Evolutionary conservation across 352 stramenopile genomes (phyloP), one percentile per base, ranked within the genome.

Genomic region (Ophiocytium majus): DNA sequence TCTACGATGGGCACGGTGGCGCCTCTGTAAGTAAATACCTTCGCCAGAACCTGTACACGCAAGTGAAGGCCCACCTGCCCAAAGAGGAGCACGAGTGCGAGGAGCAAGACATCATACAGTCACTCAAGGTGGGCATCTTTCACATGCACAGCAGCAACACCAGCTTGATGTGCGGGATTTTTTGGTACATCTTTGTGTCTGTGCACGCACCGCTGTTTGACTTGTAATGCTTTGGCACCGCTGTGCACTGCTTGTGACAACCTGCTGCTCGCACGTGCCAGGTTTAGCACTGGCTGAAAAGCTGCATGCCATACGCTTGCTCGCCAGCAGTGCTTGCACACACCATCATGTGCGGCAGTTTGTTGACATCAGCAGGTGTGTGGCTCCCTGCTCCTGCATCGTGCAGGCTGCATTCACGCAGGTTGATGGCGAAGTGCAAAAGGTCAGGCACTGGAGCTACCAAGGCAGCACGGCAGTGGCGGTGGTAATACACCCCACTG

Each of bases 1-100:
- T 91, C 28, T 91, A 89, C 82, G 89, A 91, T 76, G 89, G 89
- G 14, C 89, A 91, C 79, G 89, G 88, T 36, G 89, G 89, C 17
- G 85, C 87, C 23, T 79, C 82, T 63, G 89, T 91, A 32, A 90
- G 86, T 33, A 91, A 91, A 81, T 91, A 89, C 79, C 74, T 89
- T 63, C 63, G 84, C 33, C 74, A 87, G 66, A 89, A 91, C 75
- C 81, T 91, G 9, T 87, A 89, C 79, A 84, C 74, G 32, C 83
- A 90, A 33, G 78, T 85, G 5, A 28, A 37, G 50, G 75, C 75
- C 31, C 10, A 31, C 19, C 36, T 81, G 10, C 75, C 75, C 75
- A 5, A 49, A 43, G 36, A 50, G n/a, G 50, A 81, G 36, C n/a
- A 81, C 10, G 50, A 50, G n/a, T 81, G 31, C 31, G 31, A 43